Conservation (phyloP, 1,139 yeast genomes). For the Protomyces inouyei region DNA sequence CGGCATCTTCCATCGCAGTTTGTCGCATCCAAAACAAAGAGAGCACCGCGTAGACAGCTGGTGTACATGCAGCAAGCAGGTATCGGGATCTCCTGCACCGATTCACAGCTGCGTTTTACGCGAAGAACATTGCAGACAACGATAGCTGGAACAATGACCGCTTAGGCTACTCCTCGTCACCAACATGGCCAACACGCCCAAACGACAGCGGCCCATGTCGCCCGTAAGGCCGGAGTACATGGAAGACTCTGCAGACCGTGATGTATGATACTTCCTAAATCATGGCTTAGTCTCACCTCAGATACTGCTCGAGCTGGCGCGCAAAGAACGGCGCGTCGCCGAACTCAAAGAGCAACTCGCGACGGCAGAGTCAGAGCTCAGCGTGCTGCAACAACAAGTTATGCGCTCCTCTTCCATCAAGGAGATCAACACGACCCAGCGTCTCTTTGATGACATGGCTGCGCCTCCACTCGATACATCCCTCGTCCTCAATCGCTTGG, state of each 20-base stretch:
- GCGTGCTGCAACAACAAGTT: not conserved
- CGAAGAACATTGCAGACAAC: no score
- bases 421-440: not conserved
- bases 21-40: no score
- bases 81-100: no score
- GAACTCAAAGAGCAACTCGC: not conserved
- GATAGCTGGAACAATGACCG: no score
- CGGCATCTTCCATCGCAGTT: no score
- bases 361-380: not conserved
- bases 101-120: no score
- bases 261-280: not conserved
- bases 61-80: no score
- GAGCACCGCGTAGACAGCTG: no score
- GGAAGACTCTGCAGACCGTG: not conserved
- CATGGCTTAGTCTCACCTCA: not conserved
- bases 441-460: not conserved
- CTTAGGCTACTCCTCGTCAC: no score
- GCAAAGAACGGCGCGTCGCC: not conserved
- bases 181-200: not conserved
- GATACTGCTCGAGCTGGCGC: not conserved
- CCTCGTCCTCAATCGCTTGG: not conserved
- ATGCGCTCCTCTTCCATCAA: not conserved
- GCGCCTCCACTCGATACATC: not conserved
- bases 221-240: not conserved
- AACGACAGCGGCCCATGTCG: not conserved